phyloP scores from a whole-genome alignment of 805 yeast genomes.

The Spathaspora girioi region DNA sequence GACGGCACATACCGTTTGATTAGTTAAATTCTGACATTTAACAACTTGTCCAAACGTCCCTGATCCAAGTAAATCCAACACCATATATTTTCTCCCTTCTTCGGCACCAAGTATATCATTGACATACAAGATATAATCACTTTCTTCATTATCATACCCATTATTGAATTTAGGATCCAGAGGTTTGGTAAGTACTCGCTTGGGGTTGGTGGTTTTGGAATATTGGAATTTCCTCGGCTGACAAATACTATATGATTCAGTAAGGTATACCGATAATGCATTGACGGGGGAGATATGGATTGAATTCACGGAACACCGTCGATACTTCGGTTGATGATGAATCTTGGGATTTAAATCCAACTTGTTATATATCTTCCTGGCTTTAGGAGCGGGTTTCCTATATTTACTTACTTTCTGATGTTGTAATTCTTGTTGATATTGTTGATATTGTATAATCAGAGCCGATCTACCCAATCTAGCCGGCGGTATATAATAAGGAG shows the following conservation, averaged over 20 bases:
- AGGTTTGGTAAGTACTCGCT: conserved; percentile 89
- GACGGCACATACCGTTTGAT: conserved; percentile 88
- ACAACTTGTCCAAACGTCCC: conserved; percentile 99
- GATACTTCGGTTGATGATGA: conserved; percentile 62
- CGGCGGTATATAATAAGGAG: conserved; percentile 9
- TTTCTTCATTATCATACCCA: conserved; percentile 83
- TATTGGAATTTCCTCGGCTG: conserved; percentile 75
- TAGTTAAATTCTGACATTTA: conserved; percentile 77
- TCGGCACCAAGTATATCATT: conserved; percentile 88
- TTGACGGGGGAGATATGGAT: conserved; percentile 71
- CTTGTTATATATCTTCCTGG: conserved; percentile 36
- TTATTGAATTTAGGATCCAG: conserved; percentile 75
- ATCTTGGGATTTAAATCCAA: conserved; percentile 59
- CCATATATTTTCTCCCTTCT: conserved; percentile 82
- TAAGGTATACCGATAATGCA: conserved; percentile 73
- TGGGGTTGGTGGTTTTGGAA: conserved; percentile 81
- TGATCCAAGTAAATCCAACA: conserved; percentile 86
- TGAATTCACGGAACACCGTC: conserved; percentile 65
- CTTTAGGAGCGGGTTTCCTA: conserved; percentile 44
- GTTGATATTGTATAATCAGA: conserved; percentile 31
- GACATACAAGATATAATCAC: conserved; percentile 89
- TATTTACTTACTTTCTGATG: conserved; percentile 18
- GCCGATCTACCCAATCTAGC: conserved; percentile 22
- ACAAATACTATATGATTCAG: conserved; percentile 81
- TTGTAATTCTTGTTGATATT: conserved; percentile 26